Evolutionary conservation across 805 yeast genomes (phyloP).

Genomic region (Saccharomyces mikatae): DNA sequence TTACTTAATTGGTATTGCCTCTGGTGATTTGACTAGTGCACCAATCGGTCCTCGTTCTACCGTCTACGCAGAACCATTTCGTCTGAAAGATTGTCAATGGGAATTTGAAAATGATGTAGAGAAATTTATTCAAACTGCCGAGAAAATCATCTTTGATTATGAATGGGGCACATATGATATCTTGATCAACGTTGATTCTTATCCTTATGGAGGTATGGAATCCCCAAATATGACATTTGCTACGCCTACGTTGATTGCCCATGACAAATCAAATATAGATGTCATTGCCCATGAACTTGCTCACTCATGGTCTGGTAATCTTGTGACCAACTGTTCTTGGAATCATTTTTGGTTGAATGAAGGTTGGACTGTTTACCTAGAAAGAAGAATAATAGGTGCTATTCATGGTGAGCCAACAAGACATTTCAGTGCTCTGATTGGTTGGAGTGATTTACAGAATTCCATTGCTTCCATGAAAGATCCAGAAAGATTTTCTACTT

Average conservation of each 20-base stretch:
- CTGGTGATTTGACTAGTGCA: slow-evolving; percentile 65
- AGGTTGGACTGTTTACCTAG: slow-evolving; percentile 93
- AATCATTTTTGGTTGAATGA: slow-evolving; percentile 92
- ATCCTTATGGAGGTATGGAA: slow-evolving; percentile 94
- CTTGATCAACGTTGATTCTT: slow-evolving; percentile 64
- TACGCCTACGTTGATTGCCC: slow-evolving; percentile 79
- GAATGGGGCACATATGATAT: slow-evolving; percentile 83
- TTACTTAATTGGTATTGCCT: slow-evolving; percentile 74
- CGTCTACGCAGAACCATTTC: slow-evolving; percentile 70
- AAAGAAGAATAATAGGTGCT: slow-evolving; percentile 70
- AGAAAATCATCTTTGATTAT: slow-evolving; percentile 59
- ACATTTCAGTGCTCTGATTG: slow-evolving; percentile 76
- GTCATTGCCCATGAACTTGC: slow-evolving; percentile 91
- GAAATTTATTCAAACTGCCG: slow-evolving; percentile 70
- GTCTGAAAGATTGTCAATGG: slow-evolving; percentile 58
- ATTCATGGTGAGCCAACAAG: slow-evolving; percentile 73
- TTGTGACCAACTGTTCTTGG: slow-evolving; percentile 87
- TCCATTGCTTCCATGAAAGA: slow-evolving; percentile 60
- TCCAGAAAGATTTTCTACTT: slow-evolving; percentile 44
- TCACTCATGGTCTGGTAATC: slow-evolving; percentile 88
- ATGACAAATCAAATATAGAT: slow-evolving; percentile 77
- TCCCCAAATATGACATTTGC: slow-evolving; percentile 87
- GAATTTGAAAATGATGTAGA: slow-evolving; percentile 81
- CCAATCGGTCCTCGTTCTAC: slow-evolving; percentile 80
- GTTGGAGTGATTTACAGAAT: slow-evolving; percentile 75